A percentile compares a stretch with the other conserved stretches of the same genome.
Conservation (phyloP, 2,329 filamentous ascomycete genomes). For the Phaeophleospora eucalypticola region DNA sequence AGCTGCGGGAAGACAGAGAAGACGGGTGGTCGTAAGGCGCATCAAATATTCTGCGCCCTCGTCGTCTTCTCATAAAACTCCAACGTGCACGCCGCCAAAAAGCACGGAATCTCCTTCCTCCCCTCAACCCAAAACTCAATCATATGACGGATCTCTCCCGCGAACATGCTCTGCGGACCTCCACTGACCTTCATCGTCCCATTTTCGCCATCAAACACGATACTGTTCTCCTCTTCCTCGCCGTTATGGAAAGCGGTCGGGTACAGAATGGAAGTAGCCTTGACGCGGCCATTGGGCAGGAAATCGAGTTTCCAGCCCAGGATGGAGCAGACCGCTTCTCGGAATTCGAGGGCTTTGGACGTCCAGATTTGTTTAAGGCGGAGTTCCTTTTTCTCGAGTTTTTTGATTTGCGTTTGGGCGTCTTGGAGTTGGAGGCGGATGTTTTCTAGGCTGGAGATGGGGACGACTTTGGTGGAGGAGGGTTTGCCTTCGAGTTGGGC, state of each 20-base stretch:
- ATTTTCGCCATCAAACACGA: conserved; percentile 85
- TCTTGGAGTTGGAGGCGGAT: conserved; percentile 71
- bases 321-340: conserved; percentile 86
- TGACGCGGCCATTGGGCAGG: conserved; percentile 93
- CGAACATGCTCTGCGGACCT: conserved; percentile 81
- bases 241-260: conserved; percentile 42
- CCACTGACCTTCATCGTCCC: conserved; percentile 98
- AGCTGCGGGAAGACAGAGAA: background rate
- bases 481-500: conserved; percentile 57
- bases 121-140: conserved; percentile 96
- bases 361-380: conserved; percentile 92
- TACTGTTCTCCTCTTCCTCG: conserved; percentile 56
- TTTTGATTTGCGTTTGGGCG: conserved; percentile 46
- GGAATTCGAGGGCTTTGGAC: conserved; percentile 87
- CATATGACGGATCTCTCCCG: conserved; percentile 74
- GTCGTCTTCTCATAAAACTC: conserved; percentile 78
- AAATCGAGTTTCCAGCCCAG: conserved; percentile 95
- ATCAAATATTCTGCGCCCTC: conserved; percentile 26
- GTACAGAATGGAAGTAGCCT: conserved; percentile 81
- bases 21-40: background rate
- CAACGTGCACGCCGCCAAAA: conserved; percentile 82
- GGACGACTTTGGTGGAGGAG: conserved; percentile 60
- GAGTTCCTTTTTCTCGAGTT: conserved; percentile 72
- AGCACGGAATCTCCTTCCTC: conserved; percentile 87
- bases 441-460: conserved; percentile 69